Evolutionary conservation across 225 moss, liverwort and hornwort genomes (phyloP).

Genomic region (Takakia lepidozioides): DNA sequence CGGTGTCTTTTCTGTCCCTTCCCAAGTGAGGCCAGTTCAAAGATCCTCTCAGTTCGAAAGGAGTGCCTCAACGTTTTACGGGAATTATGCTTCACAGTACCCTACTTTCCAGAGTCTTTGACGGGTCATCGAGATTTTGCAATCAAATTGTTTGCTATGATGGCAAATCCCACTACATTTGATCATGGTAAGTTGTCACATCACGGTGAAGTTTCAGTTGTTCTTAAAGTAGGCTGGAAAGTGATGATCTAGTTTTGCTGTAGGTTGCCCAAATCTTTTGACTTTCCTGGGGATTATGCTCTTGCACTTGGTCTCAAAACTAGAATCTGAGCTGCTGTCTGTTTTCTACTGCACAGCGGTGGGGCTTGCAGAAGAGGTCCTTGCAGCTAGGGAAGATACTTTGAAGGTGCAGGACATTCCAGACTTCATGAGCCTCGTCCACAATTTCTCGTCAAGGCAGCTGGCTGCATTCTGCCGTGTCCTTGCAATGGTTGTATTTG

Average conservation of each 20-base stretch:
- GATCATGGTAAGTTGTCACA: conserved; percentile 58
- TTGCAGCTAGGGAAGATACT: conserved; percentile 54
- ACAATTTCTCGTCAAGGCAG: conserved; percentile 53
- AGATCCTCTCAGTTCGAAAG: conserved; percentile 34
- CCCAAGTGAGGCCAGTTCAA: conserved; percentile 12
- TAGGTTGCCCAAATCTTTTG: background rate
- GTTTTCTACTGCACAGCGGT: conserved; percentile 42
- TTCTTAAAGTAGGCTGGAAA: background rate
- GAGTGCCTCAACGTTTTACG: conserved; percentile 46
- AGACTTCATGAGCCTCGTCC: conserved; percentile 41
- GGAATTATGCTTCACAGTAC: conserved; percentile 46
- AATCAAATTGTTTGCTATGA: conserved; percentile 36
- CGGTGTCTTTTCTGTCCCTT: conserved; percentile 44
- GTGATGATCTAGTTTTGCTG: background rate
- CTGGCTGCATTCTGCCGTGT: conserved; percentile 69
- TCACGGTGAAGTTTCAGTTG: too few species aligned
- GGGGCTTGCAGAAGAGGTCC: conserved; percentile 58
- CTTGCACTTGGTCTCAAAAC: too few species aligned
- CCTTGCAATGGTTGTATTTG: conserved; percentile 69
- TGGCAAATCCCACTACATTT: conserved; percentile 45
- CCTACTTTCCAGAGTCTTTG: conserved; percentile 43
- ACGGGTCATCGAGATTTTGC: conserved; percentile 40
- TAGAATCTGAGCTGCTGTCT: background rate
- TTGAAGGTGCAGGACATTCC: conserved; percentile 61
- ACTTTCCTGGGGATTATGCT: too few species aligned